Conservation (phyloP, 495 filamentous ascomycete genomes). For the Coniosporium apollinis region DNA sequence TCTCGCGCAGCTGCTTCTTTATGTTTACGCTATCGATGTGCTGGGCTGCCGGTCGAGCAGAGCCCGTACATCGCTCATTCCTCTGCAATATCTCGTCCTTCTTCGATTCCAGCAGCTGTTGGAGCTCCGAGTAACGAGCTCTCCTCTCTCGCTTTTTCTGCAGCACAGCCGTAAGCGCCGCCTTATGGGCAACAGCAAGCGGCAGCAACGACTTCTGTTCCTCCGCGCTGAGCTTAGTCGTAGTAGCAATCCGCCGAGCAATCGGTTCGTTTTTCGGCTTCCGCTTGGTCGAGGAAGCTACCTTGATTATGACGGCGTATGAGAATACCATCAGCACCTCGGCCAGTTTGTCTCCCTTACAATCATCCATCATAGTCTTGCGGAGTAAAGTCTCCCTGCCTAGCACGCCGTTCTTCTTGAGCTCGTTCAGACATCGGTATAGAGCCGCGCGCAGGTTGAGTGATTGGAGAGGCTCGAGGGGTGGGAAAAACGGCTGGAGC, state of each 20-base stretch:
- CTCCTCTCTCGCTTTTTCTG: slow-evolving; percentile 38
- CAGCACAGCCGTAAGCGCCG: slow-evolving; percentile 36
- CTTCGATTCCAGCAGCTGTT: slow-evolving; percentile 38
- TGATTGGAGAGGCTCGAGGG: slow-evolving; percentile 70
- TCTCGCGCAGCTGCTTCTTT: slow-evolving; percentile 39
- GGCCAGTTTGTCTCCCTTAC: slow-evolving; percentile 34
- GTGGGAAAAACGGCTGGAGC: slow-evolving; percentile 76
- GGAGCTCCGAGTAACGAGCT: slow-evolving; percentile 37
- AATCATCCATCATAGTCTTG: slow-evolving; percentile 87
- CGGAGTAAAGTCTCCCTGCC: slow-evolving; percentile 61
- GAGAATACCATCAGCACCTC: slow-evolving; percentile 70
- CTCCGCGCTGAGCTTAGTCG: slow-evolving; percentile 38
- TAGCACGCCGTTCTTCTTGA: slow-evolving; percentile 72
- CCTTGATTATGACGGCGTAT: slow-evolving; percentile 57
- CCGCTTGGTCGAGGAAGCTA: slow-evolving; percentile 29
- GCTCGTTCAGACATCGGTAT: slow-evolving; percentile 57
- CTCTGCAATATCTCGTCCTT: slow-evolving; percentile 27
- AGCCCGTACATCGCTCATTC: slow-evolving; percentile 6
- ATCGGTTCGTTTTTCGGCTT: slow-evolving; percentile 17
- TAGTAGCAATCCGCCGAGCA: slow-evolving; percentile 44
- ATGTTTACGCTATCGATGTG: slow-evolving; percentile 24
- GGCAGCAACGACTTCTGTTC: slow-evolving; percentile 45
- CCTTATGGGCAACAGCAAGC: slow-evolving; percentile 57
- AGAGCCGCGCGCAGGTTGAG: slow-evolving; percentile 74
- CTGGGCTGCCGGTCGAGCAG: slow-evolving; percentile 22